Base-by-base conservation (phyloP, 148 eudicot genomes). In the Salicornia ramosissima region DNA sequence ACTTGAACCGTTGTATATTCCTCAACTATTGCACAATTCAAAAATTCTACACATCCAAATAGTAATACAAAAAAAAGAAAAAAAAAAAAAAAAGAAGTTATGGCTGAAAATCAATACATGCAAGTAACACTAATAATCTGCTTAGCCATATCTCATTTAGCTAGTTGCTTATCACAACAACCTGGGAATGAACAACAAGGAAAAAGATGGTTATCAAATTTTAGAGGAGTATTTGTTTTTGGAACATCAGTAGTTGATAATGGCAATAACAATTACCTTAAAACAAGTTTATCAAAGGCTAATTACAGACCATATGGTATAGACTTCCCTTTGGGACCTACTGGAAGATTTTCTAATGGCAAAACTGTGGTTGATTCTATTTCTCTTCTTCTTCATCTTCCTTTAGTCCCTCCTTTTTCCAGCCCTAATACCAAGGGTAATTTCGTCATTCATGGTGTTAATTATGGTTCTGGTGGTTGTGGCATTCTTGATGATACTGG, bases 161-260 rank as follows among this genome's bases (percentile, higher is more conserved):
- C 49, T 18, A 49, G 53, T 19, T 16, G 22, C 0, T 46, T 14
- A 15, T 49, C 5, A 15, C 52, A 16, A 47, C 1, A 19, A 15
- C 50, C 3, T 31, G 28, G 72, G 22, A 49, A 8, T 13, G 25
- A 31, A 21, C 12, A 52, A 28, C 13, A 43, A 26, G 28, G 22
- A 0, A 21, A 12, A 56, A 28, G 40, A 9, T 19, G 4, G 42
- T 14, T 25, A 2, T 7, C n/a, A n/a, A n/a, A 22, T 3, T 54
- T 68, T 3, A 68, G 18, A 5, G 83, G 83, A 5, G 76, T 80
- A 80, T 80, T 80, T 42, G 80, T 76, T 57, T 80, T 80, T n/a
- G 83, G 78, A 7, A 76, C 71, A 46, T 80, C 83, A 5, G 65
- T 76, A 5, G 80, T 80, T 58, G 83, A 80, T 58, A 80, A 77